Evolutionary conservation across 202 grass and related monocot species (phyloP).

Genomic region (Saccharum hybrid): DNA sequence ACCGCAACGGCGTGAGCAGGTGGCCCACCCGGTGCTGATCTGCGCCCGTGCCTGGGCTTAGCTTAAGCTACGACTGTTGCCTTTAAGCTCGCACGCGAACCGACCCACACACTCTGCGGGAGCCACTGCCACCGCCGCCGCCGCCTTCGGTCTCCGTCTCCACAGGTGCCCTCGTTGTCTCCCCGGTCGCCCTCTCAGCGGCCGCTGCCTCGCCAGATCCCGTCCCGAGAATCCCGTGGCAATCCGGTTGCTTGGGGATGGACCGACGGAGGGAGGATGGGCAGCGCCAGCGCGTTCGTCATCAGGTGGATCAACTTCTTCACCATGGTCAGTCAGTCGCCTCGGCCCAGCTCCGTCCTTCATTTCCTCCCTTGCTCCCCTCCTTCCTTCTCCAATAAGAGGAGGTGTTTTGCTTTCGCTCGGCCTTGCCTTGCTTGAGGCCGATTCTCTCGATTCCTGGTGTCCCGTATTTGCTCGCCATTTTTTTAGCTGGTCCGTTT

Average conservation of each 20-base stretch:
- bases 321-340: constrained; percentile 67
- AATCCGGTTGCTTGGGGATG: neutral
- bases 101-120: too few relatives aligned
- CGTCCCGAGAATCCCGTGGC: neutral
- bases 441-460: neutral
- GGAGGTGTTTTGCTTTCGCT: neutral
- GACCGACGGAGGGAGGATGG: constrained; percentile 37
- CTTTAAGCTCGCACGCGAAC: too few relatives aligned
- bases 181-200: too few relatives aligned
- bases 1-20: neutral
- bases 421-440: neutral
- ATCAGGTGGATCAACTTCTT: constrained; percentile 99
- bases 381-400: neutral
- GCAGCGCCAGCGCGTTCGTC: constrained; percentile 75
- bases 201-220: constrained; percentile 34
- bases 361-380: too few relatives aligned
- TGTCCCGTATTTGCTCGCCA: neutral
- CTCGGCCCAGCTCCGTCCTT: neutral
- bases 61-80: too few relatives aligned
- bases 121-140: too few relatives aligned
- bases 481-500: neutral
- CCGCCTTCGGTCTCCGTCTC: too few relatives aligned
- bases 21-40: too few relatives aligned
- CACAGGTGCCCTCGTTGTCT: too few relatives aligned
- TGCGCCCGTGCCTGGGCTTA: neutral